Percentiles rank a stretch among this genome's conserved stretches.
Conservation (phyloP, 345 rosid species). For the Salix caprea region DNA sequence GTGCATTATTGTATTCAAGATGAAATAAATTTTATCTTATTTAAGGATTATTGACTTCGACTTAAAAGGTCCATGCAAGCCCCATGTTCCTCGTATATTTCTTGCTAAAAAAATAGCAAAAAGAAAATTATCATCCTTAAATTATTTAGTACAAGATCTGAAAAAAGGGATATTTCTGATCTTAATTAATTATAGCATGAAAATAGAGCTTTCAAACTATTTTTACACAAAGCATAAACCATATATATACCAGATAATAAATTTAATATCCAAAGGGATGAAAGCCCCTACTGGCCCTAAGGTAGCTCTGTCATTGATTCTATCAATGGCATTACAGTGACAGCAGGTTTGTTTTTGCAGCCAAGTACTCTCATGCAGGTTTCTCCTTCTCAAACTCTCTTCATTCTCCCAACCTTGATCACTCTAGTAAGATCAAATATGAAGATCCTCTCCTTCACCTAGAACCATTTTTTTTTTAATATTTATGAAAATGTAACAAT, state of each 20-base stretch:
- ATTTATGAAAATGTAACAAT: not conserved
- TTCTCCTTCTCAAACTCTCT: not conserved
- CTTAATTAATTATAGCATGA: no score
- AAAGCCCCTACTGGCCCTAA: not conserved
- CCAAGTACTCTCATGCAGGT: not conserved
- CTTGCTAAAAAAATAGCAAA: not conserved
- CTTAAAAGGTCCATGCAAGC: no score
- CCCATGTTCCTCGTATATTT: not conserved
- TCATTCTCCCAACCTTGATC: not conserved
- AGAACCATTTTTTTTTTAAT: not conserved
- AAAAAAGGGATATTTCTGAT: no score
- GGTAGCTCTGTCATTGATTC: not conserved
- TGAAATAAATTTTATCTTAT: no score
- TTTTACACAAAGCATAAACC: not conserved
- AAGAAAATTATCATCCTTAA: not conserved
- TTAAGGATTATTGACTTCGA: no score
- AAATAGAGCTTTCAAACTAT: not conserved
- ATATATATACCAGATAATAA: no score
- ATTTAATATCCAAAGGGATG: not conserved
- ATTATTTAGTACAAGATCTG: not conserved
- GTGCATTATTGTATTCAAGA: no score
- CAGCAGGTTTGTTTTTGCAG: not conserved
- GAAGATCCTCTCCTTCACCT: not conserved
- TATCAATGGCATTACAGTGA: not conserved
- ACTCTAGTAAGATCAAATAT: not conserved